A percentile compares a stretch with the other conserved stretches of the same genome.
Conservation (phyloP, 768 basidiomycete genomes). For the Calocybe cyanea region DNA sequence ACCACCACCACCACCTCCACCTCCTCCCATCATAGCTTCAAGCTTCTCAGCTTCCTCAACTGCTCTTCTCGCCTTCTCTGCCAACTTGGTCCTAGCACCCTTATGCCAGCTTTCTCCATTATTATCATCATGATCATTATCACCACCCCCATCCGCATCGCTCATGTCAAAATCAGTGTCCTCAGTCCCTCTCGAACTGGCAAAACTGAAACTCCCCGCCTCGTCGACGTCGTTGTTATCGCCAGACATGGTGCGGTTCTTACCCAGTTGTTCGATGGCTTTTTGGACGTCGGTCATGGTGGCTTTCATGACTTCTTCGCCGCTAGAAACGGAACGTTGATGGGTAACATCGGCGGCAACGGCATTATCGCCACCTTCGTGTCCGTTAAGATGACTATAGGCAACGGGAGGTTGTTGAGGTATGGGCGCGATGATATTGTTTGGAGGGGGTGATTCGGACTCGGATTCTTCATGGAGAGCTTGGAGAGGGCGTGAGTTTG, state of each 20-base stretch:
- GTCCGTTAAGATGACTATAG: slow-evolving; percentile 22
- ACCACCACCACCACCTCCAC: too few species aligned
- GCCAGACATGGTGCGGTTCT: slow-evolving; percentile 23
- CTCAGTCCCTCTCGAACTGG: slow-evolving; percentile 59
- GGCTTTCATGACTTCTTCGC: slow-evolving; percentile 71
- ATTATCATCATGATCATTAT: slow-evolving; percentile 20
- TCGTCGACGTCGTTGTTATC: slow-evolving; percentile 45
- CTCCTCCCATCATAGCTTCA: slow-evolving; percentile 34
- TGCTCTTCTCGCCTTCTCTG: slow-evolving; percentile 62
- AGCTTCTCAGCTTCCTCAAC: slow-evolving; percentile 54
- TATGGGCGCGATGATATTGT: slow-evolving; percentile 30
- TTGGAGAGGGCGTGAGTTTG: slow-evolving; percentile 26
- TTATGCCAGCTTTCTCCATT: slow-evolving; percentile 60
- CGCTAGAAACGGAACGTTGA: slow-evolving; percentile 19
- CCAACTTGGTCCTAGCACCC: slow-evolving; percentile 59
- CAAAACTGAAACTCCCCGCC: slow-evolving; percentile 72
- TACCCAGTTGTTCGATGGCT: slow-evolving; percentile 83
- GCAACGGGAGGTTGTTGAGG: slow-evolving; percentile 33
- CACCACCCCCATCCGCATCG: slow-evolving; percentile 40
- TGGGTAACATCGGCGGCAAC: slow-evolving; percentile 17
- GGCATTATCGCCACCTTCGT: slow-evolving; percentile 19
- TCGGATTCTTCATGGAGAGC: slow-evolving; percentile 48
- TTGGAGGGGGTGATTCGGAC: slow-evolving; percentile 25
- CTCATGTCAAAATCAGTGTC: slow-evolving; percentile 47
- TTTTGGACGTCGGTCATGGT: slow-evolving; percentile 90